phyloP scores from a whole-genome alignment of 2,329 filamentous ascomycete genomes.

The Colletotrichum australisinense region DNA sequence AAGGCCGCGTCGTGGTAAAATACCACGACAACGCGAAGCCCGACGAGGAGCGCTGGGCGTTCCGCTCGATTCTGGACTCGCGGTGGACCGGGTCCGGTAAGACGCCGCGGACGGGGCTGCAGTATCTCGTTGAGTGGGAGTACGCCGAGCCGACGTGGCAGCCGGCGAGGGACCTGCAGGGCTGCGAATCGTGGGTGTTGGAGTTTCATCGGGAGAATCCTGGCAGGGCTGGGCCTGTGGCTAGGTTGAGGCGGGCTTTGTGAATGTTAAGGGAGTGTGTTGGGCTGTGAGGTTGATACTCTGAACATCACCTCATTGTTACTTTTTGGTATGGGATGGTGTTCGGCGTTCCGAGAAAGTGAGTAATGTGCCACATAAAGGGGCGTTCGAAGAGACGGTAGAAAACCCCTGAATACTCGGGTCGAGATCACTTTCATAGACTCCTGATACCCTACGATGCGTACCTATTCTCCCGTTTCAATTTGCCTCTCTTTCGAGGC shows the following conservation, averaged over 20 bases:
- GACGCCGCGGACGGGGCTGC: conserved; percentile 12
- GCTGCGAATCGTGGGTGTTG: conserved; percentile 28
- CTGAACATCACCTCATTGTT: not conserved
- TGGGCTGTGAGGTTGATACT: not conserved
- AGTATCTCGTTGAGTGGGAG: conserved; percentile 29
- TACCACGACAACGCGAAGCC: conserved; percentile 11
- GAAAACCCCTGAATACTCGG: too few relatives aligned
- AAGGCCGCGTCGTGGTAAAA: conserved; percentile 20
- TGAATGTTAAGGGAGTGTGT: not conserved
- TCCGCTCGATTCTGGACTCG: conserved; percentile 24
- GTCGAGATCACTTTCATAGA: too few relatives aligned
- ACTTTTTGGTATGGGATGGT: not conserved
- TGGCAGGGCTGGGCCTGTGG: conserved; percentile 10
- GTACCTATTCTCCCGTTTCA: too few relatives aligned
- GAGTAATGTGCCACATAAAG: too few relatives aligned
- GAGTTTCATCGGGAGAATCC: conserved; percentile 12
- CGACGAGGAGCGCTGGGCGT: conserved; percentile 28
- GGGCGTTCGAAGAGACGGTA: too few relatives aligned
- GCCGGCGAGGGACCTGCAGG: conserved; percentile 24
- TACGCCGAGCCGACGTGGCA: conserved; percentile 32
- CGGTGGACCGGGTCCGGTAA: conserved; percentile 19
- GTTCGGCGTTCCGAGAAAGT: too few relatives aligned
- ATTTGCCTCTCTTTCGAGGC: too few relatives aligned
- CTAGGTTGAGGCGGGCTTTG: conserved; percentile 12
- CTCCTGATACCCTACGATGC: too few relatives aligned